Evolutionary conservation across 345 rosid species (phyloP).

Genomic region (Corchorus olitorius): DNA sequence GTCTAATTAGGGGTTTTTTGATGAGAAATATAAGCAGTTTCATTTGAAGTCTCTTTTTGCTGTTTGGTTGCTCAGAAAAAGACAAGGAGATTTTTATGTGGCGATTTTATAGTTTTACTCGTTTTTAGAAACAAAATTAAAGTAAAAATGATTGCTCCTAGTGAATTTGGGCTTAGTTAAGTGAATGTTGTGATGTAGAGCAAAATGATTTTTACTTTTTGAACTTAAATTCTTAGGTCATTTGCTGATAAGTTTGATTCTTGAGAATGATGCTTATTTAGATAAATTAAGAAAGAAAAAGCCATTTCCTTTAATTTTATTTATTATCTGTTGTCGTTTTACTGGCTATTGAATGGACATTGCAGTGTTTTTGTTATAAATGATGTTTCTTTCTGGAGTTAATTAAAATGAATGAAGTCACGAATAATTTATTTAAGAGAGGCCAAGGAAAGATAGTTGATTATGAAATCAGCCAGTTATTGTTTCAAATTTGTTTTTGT

Average conservation of each 20-base stretch:
- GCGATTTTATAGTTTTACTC: background rate
- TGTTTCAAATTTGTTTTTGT: background rate
- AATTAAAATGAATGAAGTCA: slow-evolving; percentile 10
- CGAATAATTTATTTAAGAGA: background rate
- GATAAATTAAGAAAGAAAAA: too few species aligned
- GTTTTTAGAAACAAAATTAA: background rate
- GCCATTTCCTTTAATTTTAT: too few species aligned
- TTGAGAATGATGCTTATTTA: too few species aligned
- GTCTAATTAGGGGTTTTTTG: background rate
- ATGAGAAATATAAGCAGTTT: background rate
- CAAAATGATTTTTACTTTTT: background rate
- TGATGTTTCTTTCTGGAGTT: background rate
- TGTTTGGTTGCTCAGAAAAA: slow-evolving; percentile 26
- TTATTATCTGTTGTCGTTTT: background rate
- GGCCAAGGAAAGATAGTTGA: background rate
- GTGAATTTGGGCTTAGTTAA: slow-evolving; percentile 8
- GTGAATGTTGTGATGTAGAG: slow-evolving; percentile 6
- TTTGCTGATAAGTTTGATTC: slow-evolving; percentile 6
- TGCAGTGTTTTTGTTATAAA: slow-evolving; percentile 9
- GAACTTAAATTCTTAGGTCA: background rate
- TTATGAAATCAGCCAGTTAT: background rate
- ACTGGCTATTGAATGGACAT: slow-evolving; percentile 14
- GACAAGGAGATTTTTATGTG: background rate
- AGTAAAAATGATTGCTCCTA: background rate
- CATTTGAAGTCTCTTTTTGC: background rate